Percentiles rank a stretch among this genome's conserved stretches.
These are phyloP conservation scores for Nepenthes gracilis DNA, from an alignment of 148 eudicot genomes.

Conservation along the genomic window DNA sequence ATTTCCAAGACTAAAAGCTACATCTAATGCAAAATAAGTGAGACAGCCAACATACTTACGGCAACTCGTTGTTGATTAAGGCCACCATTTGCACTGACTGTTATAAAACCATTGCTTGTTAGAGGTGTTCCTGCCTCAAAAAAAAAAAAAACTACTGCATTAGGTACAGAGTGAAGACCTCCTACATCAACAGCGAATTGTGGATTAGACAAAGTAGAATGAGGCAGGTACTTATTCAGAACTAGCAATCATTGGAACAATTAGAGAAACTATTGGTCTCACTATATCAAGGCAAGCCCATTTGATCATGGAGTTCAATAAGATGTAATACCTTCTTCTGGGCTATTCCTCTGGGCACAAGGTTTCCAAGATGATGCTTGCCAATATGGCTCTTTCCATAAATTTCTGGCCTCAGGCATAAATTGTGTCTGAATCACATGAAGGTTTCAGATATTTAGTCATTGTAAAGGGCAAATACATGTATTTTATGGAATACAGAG, in stretches of 20 bases:
- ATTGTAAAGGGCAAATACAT: no score
- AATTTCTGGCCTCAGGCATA: slow-evolving; percentile 19
- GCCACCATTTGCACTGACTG: slow-evolving; percentile 95
- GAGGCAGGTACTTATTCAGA: not conserved
- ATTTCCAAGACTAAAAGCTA: not conserved
- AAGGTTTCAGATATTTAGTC: slow-evolving; percentile 1
- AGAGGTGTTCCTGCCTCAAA: slow-evolving; percentile 37
- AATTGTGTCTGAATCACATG: slow-evolving; percentile 35
- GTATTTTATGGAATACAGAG: not conserved
- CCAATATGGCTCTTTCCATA: slow-evolving; percentile 42
- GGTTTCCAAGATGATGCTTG: slow-evolving; percentile 58
- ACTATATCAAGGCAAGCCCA: not conserved
- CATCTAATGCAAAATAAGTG: not conserved
- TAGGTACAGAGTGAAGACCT: not conserved
- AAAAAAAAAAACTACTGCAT: slow-evolving; percentile 1
- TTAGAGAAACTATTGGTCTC: not conserved
- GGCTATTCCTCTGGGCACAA: slow-evolving; percentile 44
- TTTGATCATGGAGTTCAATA: slow-evolving; percentile 2
- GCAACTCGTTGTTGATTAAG: slow-evolving; percentile 97
- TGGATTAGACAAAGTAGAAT: not conserved
- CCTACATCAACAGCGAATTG: not conserved
- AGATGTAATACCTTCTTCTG: slow-evolving; percentile 17
- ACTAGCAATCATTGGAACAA: no score
- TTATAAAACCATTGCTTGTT: slow-evolving; percentile 49
- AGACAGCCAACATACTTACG: slow-evolving; percentile 34